Evolutionary conservation across 306 rosid genomes (phyloP).

Genomic region (Acacia melanoxylon): DNA sequence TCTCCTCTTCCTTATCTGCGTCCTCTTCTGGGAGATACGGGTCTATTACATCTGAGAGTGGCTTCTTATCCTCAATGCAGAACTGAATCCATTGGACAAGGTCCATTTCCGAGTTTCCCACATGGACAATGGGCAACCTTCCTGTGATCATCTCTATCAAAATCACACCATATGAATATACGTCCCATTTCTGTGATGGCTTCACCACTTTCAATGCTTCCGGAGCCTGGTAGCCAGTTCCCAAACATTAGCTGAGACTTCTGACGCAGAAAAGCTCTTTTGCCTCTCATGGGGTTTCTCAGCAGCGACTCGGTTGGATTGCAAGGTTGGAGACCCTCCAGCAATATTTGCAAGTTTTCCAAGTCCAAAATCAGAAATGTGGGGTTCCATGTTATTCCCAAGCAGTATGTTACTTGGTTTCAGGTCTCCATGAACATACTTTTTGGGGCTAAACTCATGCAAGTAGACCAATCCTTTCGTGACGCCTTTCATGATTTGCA

Average conservation of each 20-base stretch:
- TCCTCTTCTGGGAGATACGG: conserved; percentile 64
- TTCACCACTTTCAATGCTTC: conserved; percentile 86
- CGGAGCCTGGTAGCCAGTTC: conserved; percentile 79
- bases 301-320: conserved; percentile 57
- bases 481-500: conserved; percentile 77
- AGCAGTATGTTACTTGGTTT: conserved; percentile 84
- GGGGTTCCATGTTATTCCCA: conserved; percentile 79
- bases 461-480: conserved; percentile 86
- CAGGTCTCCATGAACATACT: conserved; percentile 92
- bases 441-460: conserved; percentile 94
- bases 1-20: conserved; percentile 75
- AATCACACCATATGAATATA: conserved; percentile 89
- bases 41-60: conserved; percentile 79
- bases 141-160: conserved; percentile 87
- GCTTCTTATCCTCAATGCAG: conserved; percentile 94
- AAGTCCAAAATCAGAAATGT: conserved; percentile 87
- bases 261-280: conserved; percentile 55
- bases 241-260: conserved; percentile 46
- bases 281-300: conserved; percentile 70
- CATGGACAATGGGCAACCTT: conserved; percentile 70
- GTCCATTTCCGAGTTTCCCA: conserved; percentile 83
- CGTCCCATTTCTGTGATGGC: conserved; percentile 99
- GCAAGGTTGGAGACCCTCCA: conserved; percentile 79
- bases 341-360: conserved; percentile 96
- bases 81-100: conserved; percentile 92